Conservation (phyloP, 352 stramenopile species). For the Phytophthora colocasiae region DNA sequence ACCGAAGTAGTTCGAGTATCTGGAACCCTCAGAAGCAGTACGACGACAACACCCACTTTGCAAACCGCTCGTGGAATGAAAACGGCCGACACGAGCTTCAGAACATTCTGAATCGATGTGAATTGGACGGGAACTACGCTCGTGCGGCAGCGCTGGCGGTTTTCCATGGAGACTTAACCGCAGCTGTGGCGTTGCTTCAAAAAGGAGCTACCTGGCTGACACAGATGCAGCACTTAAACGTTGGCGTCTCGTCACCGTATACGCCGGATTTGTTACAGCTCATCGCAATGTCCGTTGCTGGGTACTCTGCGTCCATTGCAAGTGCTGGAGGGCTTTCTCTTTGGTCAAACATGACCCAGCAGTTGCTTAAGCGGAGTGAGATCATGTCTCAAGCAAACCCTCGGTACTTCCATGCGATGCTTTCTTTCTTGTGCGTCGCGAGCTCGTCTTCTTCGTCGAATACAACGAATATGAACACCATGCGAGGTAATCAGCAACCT, state of each 20-base stretch:
- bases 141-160: slow-evolving; percentile 78
- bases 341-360: slow-evolving; percentile 82
- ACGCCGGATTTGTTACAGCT: slow-evolving; percentile 85
- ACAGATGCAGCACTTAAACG: slow-evolving; percentile 60
- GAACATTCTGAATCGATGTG: slow-evolving; percentile 66
- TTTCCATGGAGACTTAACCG: slow-evolving; percentile 83
- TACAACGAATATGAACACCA: slow-evolving; percentile 30
- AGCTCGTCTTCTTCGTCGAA: slow-evolving; percentile 44
- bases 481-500: slow-evolving; percentile 40
- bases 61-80: slow-evolving; percentile 60
- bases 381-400: slow-evolving; percentile 66
- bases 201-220: slow-evolving; percentile 70
- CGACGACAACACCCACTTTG: slow-evolving; percentile 56
- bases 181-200: slow-evolving; percentile 75
- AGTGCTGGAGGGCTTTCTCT: slow-evolving; percentile 56
- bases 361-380: slow-evolving; percentile 80
- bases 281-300: slow-evolving; percentile 89
- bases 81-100: slow-evolving; percentile 62
- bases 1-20: slow-evolving; percentile 71
- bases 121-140: slow-evolving; percentile 69
- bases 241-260: slow-evolving; percentile 44
- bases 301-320: slow-evolving; percentile 68
- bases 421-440: slow-evolving; percentile 73
- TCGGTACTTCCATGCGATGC: slow-evolving; percentile 84
- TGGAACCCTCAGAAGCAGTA: slow-evolving; percentile 71